Evolutionary conservation across 2,329 filamentous ascomycete genomes (phyloP), one percentile per base, ranked within the genome.

Genomic region (Atkinsonella hypoxylon): DNA sequence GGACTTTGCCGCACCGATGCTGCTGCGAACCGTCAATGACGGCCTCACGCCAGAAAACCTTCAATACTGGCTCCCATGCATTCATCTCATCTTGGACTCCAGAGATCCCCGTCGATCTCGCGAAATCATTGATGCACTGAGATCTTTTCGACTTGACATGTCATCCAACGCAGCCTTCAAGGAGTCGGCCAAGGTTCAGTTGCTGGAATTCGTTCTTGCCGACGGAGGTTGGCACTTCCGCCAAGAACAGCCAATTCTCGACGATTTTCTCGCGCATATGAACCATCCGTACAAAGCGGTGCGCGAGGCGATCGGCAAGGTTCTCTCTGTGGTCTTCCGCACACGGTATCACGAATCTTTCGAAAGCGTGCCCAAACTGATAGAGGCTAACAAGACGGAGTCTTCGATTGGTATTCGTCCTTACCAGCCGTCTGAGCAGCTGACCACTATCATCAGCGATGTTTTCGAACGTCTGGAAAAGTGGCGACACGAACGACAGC

Each of bases 211-310:
- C 57, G 79, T 87, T 55, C 86, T 98, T 53, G 82, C 83, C 43
- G 89, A 95, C 60, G 80, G 83, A 36, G 93, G 93, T 1, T 98
- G 94, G 93, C 93, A 98, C 66, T 98, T 96, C 74, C 89, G 89
- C 55, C 75, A 89, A 11, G 88, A 94, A 58, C 81, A 88, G 67
- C 89, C 90, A 0, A 91, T 98, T 47, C 72, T 95, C 7, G 76
- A 94, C 34, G 82, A 98, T 65, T 96, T 97, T 68, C 73, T 98
- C 53, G 75, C 78, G 22, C 93, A 98, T 64, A 82, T 98, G 40
- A 89, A 98, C 62, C 93, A 98, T 65, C 93, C 93, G 0, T 98
- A 98, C 72, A 98, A 98, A 72, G 87, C 89, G 31, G 93, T 98
- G 6, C 85, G 93, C 53, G 93, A 98, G 68, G 84, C 91, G 0